Conservation (phyloP, 1,284 basidiomycete genomes). For the Singerocomus rubriflavus region DNA sequence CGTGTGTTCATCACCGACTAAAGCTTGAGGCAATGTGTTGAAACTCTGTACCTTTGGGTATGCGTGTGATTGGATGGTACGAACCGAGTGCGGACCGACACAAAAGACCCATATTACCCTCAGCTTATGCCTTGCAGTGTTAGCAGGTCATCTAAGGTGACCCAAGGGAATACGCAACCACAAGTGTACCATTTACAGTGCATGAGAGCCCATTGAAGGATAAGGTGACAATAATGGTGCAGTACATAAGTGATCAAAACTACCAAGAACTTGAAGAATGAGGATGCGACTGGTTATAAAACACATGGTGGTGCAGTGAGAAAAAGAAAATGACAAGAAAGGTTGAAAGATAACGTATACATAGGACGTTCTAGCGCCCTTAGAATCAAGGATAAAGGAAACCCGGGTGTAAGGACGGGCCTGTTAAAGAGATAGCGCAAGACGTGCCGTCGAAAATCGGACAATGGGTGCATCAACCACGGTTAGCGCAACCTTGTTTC, state of each 20-base stretch:
- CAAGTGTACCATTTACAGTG: not conserved
- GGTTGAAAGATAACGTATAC: constrained; percentile 1
- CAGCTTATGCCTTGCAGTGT: not conserved
- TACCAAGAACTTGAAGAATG: no score
- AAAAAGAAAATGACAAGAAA: not conserved
- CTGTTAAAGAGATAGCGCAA: not conserved
- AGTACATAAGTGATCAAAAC: not conserved
- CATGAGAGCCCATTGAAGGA: not conserved
- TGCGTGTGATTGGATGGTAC: not conserved
- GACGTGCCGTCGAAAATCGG: not conserved
- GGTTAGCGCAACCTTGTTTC: constrained; percentile 13
- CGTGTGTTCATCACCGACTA: not conserved
- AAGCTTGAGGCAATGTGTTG: not conserved
- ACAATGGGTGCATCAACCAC: constrained; percentile 10
- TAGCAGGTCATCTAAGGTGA: not conserved
- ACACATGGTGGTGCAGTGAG: not conserved
- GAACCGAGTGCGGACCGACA: constrained; percentile 1
- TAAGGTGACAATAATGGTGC: not conserved
- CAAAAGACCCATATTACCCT: not conserved
- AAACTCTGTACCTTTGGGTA: no score
- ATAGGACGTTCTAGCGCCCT: not conserved
- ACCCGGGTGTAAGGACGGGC: not conserved
- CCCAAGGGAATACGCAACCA: not conserved
- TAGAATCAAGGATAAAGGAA: not conserved
- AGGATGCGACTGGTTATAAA: constrained; percentile 1